These are phyloP conservation scores for Tephrocybe sp. DNA, from an alignment of 768 basidiomycete species.

Conservation along the genomic window DNA sequence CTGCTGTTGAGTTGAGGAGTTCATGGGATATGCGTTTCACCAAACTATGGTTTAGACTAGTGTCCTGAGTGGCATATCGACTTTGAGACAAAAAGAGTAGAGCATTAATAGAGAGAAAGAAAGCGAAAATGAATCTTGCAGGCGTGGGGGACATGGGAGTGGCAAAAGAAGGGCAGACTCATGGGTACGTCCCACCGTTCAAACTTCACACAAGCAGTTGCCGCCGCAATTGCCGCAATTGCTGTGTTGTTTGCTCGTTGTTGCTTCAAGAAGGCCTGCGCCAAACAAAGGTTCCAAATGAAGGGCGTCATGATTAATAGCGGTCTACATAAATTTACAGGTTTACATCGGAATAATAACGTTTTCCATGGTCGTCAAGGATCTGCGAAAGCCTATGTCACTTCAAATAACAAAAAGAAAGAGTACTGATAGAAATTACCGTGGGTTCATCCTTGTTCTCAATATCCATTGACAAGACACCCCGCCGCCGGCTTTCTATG, in stretches of 20 bases:
- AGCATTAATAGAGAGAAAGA: slow-evolving; percentile 54
- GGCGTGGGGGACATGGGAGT: slow-evolving; percentile 46
- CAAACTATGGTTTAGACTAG: slow-evolving; percentile 31
- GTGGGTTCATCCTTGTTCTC: slow-evolving; percentile 13
- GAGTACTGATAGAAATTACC: neutral
- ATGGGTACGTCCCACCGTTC: slow-evolving; percentile 10
- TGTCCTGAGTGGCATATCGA: slow-evolving; percentile 39
- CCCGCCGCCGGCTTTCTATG: slow-evolving; percentile 5
- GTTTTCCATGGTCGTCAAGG: slow-evolving; percentile 1
- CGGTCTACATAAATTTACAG: slow-evolving; percentile 1
- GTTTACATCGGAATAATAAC: slow-evolving; percentile 8
- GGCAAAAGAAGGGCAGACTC: slow-evolving; percentile 13
- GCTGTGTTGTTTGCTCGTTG: no score
- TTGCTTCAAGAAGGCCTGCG: no score
- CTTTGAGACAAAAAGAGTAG: slow-evolving; percentile 69
- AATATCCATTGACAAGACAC: slow-evolving; percentile 1
- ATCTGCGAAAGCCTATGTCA: neutral
- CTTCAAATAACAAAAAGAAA: neutral
- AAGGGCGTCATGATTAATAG: no score
- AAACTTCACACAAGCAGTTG: neutral
- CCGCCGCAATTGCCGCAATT: neutral
- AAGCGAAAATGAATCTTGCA: slow-evolving; percentile 51
- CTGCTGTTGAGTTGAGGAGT: slow-evolving; percentile 23
- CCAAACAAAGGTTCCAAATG: no score
- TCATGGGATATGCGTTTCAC: slow-evolving; percentile 44